Base-by-base conservation (phyloP, 306 rosid species). In the Albizia julibrissin region DNA sequence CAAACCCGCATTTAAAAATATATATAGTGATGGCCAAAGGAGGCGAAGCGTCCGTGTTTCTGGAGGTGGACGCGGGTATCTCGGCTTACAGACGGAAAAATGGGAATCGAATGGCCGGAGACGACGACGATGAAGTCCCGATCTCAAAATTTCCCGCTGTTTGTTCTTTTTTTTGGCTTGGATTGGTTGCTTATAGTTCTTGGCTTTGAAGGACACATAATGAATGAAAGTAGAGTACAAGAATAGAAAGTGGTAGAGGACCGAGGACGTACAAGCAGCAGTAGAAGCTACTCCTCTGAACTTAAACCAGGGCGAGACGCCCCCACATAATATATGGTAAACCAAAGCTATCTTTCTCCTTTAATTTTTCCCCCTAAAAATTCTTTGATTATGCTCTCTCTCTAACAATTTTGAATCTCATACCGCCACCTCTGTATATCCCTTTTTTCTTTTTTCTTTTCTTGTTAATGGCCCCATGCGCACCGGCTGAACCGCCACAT, bases 271-370 rank as follows among this genome's bases (percentile, higher is more conserved):
- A 86, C 89, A 75, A 87, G 84, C 92, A 76, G 83, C 54, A 84
- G 91, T 85, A 86, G 91, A 78, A 87, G 85, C 92, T 80, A 89
- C 92, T 82, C 77, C 47, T 89, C 65, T 22, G 29, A 58, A 58
- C 29, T 85, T 68, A 86, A 91, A 84, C 75, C 79, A 76, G 83
- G 85, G 87, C 74, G 76, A 85, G 43, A 29, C 50, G 0, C 62
- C 10, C 33, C 50, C n/a, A 16, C 6, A 52, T 7, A 7, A 46
- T 22, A 73, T 33, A 59, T 67, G 8, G 3, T 3, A 9, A 19
- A 4, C 46, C 33, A 39, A 8, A 46, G 4, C 27, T 68, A 16
- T 34, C 50, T 44, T 61, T 69, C 70, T 56, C 50, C 22, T 13
- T 27, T 31, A 5, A 59, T 22, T 59, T 26, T 26, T 24, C 37